phyloP scores from a whole-genome alignment of 1,284 basidiomycete species.

The Phellopilus nigrolimitatus region DNA sequence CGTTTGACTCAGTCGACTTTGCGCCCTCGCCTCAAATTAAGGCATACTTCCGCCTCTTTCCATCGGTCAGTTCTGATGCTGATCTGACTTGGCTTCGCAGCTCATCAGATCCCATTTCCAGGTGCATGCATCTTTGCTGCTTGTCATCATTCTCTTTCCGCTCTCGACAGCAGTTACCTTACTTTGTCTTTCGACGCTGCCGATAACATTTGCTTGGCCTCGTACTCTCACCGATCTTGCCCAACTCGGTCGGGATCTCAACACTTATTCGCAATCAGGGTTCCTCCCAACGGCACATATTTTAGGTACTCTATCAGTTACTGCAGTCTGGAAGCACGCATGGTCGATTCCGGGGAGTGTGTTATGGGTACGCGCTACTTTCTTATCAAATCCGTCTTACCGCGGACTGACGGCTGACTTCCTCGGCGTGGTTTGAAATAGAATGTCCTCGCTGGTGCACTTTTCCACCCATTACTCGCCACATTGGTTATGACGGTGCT shows the following conservation, averaged over 20 bases:
- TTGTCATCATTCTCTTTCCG: slow-evolving; percentile 66
- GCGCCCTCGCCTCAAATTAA: slow-evolving; percentile 31
- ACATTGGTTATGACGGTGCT: slow-evolving; percentile 75
- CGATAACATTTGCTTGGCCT: slow-evolving; percentile 72
- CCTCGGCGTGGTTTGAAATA: slow-evolving; percentile 31
- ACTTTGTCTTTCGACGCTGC: slow-evolving; percentile 50
- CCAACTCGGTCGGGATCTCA: slow-evolving; percentile 66
- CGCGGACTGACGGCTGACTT: background rate
- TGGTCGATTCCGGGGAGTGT: slow-evolving; percentile 93
- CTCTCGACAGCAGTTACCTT: slow-evolving; percentile 52
- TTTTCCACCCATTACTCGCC: slow-evolving; percentile 77
- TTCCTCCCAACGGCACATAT: slow-evolving; percentile 59
- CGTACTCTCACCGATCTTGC: slow-evolving; percentile 69
- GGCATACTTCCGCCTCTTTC: slow-evolving; percentile 34
- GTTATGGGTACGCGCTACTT: slow-evolving; percentile 60
- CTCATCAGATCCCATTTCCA: slow-evolving; percentile 29
- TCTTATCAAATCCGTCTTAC: slow-evolving; percentile 21
- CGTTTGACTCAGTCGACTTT: slow-evolving; percentile 47
- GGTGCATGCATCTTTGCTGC: slow-evolving; percentile 58
- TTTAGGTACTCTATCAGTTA: slow-evolving; percentile 76
- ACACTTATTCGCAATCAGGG: slow-evolving; percentile 71
- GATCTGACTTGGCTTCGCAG: slow-evolving; percentile 24
- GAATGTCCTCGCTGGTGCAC: slow-evolving; percentile 87
- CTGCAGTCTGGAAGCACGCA: slow-evolving; percentile 89
- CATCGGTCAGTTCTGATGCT: slow-evolving; percentile 35